Base-by-base conservation (phyloP, 805 yeast genomes). In the Teunomyces kruisii region DNA sequence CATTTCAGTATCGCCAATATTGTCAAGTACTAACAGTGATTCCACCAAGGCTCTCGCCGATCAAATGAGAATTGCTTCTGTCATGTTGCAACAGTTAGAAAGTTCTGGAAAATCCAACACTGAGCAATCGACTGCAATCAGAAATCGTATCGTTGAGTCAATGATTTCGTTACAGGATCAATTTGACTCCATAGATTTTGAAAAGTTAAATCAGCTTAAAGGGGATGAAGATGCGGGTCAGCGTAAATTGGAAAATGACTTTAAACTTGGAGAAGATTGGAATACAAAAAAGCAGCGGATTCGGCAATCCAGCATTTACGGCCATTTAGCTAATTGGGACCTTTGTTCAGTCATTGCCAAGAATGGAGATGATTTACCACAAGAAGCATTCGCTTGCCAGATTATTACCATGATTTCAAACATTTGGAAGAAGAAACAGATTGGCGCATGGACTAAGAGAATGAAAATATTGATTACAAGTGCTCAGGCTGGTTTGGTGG, bases 381-480 rank as follows among this genome's bases (percentile, higher is more conserved):
- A 94, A 62, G 99, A 94, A 64, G 97, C 99, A 0, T 90, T 94
- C 73, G 99, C 99, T 0, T 90, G 97, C 51, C 99, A 94, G 62
- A 64, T 94, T 36, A 92, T 94, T 42, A 85, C 86, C 49, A 85
- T 96, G 17, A 88, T 92, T 68, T 83, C 96, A 1, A 81, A 81
- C 41, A 81, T 89, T 36, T 94, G 98, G 98, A 78, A 79, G 39
- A 77, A 73, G 26, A 79, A 80, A 17, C 74, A 75, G 2, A 81
- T 87, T 6, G 83, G 78, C 22, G 88, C 84, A 3, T 94, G 99
- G 98, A 94, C 91, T 3, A 92, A 91, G 55, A 76, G 84, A 52
- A 92, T 94, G 98, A 83, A 88, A 55, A 94, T 94, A 45, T 72
- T 94, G 48, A 84, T 92, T 35, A 94, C 99, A 0, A 86, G 96